A percentile compares a stretch with the other conserved stretches of the same genome.
phyloP scores from a whole-genome alignment of 768 basidiomycete species.

The Tulasnella sp. region DNA sequence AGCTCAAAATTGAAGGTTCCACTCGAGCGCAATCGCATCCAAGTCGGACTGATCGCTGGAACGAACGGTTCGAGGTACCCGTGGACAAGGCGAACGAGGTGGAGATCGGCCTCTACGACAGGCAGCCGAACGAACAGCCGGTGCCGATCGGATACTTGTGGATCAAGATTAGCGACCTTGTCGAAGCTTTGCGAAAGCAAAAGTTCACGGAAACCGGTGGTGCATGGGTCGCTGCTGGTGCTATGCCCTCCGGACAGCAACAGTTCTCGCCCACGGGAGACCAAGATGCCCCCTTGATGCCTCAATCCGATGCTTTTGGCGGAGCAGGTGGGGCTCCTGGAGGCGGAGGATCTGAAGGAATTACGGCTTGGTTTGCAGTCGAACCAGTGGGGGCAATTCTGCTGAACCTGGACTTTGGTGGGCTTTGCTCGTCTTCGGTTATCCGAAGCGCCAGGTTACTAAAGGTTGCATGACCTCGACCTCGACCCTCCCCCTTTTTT shows the following conservation, averaged over 20 bases:
- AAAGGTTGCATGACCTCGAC: too few species aligned
- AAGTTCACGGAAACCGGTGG: conserved; percentile 87
- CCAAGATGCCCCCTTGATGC: conserved; percentile 43
- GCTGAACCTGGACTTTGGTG: conserved; percentile 87
- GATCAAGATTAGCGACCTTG: conserved; percentile 89
- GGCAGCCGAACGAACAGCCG: conserved; percentile 68
- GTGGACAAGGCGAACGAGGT: conserved; percentile 99
- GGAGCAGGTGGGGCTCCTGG: conserved; percentile 12
- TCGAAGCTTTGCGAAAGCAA: conserved; percentile 87
- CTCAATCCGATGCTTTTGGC: conserved; percentile 36
- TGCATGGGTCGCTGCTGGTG: conserved; percentile 93
- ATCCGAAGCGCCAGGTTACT: too few species aligned
- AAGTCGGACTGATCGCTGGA: conserved; percentile 93
- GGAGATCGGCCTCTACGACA: conserved; percentile 93
- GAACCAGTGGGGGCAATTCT: conserved; percentile 95
- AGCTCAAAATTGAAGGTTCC: conserved; percentile 94
- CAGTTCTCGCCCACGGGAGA: conserved; percentile 48
- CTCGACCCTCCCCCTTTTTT: not conserved
- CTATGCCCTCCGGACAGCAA: conserved; percentile 53
- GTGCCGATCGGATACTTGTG: conserved; percentile 92
- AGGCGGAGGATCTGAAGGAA: conserved; percentile 55
- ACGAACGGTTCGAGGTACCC: conserved; percentile 92
- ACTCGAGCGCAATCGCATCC: conserved; percentile 89
- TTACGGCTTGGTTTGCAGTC: conserved; percentile 96
- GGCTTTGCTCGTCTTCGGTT: conserved; percentile 37